Evolutionary conservation across 1,284 basidiomycete species (phyloP), one percentile per base, ranked within the genome.

Genomic region (Athelia psychrophila): DNA sequence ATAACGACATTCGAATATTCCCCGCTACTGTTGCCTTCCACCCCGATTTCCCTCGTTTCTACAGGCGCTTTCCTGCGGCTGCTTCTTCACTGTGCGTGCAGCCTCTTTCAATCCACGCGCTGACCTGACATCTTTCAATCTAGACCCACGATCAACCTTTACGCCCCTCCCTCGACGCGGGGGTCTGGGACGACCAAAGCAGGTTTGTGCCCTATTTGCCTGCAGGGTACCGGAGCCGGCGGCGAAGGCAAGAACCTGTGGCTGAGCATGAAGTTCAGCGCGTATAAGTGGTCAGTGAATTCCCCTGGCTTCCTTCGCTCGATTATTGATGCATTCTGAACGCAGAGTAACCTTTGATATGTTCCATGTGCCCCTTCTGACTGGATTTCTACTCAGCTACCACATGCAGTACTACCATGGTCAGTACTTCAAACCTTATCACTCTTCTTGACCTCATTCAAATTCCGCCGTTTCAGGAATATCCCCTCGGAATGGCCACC

Each of bases 341-440:
- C 40, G 22, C 40, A 42, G 40, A 18, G 40, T 42, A 5, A 18
- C 5, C 13, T 47, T 25, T 24, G 12, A 9, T 35, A 22, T 27
- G 50, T 20, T 25, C 36, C 27, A 30, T 30, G 13, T 30, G 13
- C 13, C 27, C 13, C 24, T 48, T 44, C 53, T 49, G 6, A 44
- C 38, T 36, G 13, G n/a, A 51, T 44, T 3, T 32, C 50, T 33
- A 49, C 52, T 12, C 50, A 87, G 85, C 64, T 91, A 91, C 60
- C 88, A 91, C 60, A 81, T 91, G 83, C 86, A 88, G 60, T 89
- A 88, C 56, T 74, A 76, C 2, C 88, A 91, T 59, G 89, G 88
- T 86, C 65, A n/a, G 66, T 60, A 33, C 30, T 19, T 18, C 35
- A 33, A 36, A 3, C 18, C 51, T 48, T 27, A n/a, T 20, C 18